These are phyloP conservation scores for Amanita pallidorosea DNA, from an alignment of 768 basidiomycete genomes.

Conservation along the genomic window DNA sequence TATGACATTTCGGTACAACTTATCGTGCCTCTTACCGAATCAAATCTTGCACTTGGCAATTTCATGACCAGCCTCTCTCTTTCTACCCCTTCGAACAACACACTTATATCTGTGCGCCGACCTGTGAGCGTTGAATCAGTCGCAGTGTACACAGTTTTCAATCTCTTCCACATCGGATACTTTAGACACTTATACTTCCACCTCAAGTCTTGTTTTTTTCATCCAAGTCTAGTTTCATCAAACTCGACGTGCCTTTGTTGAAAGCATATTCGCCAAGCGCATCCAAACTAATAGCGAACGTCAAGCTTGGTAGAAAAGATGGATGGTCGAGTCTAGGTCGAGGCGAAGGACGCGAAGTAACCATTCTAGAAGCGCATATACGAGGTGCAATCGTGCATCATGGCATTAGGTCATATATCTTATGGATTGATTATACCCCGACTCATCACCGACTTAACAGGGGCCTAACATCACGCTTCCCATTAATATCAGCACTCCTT, in stretches of 20 bases:
- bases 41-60: conserved; percentile 70
- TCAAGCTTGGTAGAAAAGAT: conserved; percentile 70
- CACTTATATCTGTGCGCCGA: conserved; percentile 47
- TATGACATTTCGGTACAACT: conserved; percentile 68
- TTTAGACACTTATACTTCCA: conserved; percentile 52
- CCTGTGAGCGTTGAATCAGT: conserved; percentile 38
- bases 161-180: not conserved
- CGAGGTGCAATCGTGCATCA: conserved; percentile 52
- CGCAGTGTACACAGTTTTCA: not conserved
- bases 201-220: conserved; percentile 29
- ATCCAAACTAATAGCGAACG: conserved; percentile 38
- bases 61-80: conserved; percentile 71
- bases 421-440: not conserved
- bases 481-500: conserved; percentile 2
- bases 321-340: conserved; percentile 59
- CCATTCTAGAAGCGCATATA: conserved; percentile 50
- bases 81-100: conserved; percentile 48
- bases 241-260: conserved; percentile 49
- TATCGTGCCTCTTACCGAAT: conserved; percentile 49
- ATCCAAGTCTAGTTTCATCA: conserved; percentile 26
- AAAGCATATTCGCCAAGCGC: conserved; percentile 37
- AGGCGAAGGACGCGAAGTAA: conserved; percentile 67
- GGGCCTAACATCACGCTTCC: conserved; percentile 6
- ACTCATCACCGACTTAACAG: not conserved
- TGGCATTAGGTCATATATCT: conserved; percentile 47